Evolutionary conservation across 495 filamentous ascomycete genomes (phyloP), one percentile per base, ranked within the genome.

Genomic region (Neurospora sp.): DNA sequence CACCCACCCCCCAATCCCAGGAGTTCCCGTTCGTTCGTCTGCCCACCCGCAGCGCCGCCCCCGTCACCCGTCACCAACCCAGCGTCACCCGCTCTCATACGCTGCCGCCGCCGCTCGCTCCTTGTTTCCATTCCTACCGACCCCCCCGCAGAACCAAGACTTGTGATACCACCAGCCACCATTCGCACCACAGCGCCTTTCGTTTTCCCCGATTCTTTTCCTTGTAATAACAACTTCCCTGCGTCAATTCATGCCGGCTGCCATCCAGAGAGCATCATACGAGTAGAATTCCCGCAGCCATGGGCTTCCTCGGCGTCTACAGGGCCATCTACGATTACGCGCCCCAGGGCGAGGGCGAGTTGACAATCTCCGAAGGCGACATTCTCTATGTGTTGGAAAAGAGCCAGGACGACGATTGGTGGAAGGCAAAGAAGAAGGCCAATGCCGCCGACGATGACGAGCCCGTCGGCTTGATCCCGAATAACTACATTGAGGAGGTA

Each of bases 401-500:
- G 85, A 93, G 89, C 79, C 80, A 83, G 38, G 94, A 97, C 7
- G 95, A 98, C 84, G 93, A 93, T 79, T 98, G 95, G 95, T 98
- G 95, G 95, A 97, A 62, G 23, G 94, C 92, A 23, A 98, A 98
- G 87, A 98, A 97, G 88, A 97, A 94, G 88, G 93, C 92, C 39
- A 88, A 88, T n/a, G 88, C 83, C 54, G 93, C 96, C 31, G 96
- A 97, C 71, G 94, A 98, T 39, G 96, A 98, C 70, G 96, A 99
- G 81, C 96, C 96, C 5, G 90, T 94, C 76, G 96, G 96, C 73
- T 83, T 99, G 82, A 91, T 98, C 69, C 95, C 96, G 38, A 95
- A 92, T 77, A 99, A 98, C 82, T 99, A 99, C 82, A 87, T 98
- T 59, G 90, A 97, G 85, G 92, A 98, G 92, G 95, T 98, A 87